These are phyloP conservation scores for Exobasidium rhododendri DNA, from an alignment of 1,284 basidiomycete genomes.

Conservation along the genomic window DNA sequence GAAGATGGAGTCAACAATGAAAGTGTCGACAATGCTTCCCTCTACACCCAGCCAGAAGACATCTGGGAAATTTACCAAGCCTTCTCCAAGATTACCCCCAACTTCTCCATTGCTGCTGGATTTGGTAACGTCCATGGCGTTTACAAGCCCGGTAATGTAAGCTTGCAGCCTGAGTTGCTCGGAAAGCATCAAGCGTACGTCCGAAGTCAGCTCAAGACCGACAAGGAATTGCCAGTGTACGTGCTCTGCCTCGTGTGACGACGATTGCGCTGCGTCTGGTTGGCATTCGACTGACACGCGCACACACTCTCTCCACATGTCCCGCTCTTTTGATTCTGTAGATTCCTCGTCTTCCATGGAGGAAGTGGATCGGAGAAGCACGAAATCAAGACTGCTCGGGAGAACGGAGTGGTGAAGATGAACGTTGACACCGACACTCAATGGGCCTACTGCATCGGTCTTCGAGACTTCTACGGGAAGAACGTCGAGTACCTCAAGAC, in stretches of 20 bases:
- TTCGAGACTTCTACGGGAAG: conserved; percentile 58
- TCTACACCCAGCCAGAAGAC: conserved; percentile 98
- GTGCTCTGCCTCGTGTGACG: conserved; percentile 58
- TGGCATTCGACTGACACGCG: conserved; percentile 3
- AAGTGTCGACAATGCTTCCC: conserved; percentile 82
- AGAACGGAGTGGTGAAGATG: conserved; percentile 67
- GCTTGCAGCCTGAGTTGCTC: conserved; percentile 85
- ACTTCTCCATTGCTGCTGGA: conserved; percentile 95
- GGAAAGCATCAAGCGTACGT: conserved; percentile 85
- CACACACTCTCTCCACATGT: background rate
- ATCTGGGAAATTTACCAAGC: conserved; percentile 80
- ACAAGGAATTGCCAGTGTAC: conserved; percentile 61
- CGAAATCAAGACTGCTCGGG: conserved; percentile 89
- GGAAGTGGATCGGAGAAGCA: conserved; percentile 96
- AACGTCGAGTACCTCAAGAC: conserved; percentile 54
- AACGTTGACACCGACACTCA: conserved; percentile 68
- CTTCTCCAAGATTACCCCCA: conserved; percentile 78
- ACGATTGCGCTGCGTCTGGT: conserved; percentile 12
- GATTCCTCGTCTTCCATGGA: conserved; percentile 98
- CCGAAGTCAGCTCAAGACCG: conserved; percentile 67
- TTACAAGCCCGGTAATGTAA: conserved; percentile 62
- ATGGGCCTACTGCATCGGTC: conserved; percentile 85
- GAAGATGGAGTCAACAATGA: conserved; percentile 84
- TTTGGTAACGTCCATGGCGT: conserved; percentile 85
- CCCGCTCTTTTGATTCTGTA: background rate